Conservation (phyloP, 169 alveolate species). For the Babesia sp. region DNA sequence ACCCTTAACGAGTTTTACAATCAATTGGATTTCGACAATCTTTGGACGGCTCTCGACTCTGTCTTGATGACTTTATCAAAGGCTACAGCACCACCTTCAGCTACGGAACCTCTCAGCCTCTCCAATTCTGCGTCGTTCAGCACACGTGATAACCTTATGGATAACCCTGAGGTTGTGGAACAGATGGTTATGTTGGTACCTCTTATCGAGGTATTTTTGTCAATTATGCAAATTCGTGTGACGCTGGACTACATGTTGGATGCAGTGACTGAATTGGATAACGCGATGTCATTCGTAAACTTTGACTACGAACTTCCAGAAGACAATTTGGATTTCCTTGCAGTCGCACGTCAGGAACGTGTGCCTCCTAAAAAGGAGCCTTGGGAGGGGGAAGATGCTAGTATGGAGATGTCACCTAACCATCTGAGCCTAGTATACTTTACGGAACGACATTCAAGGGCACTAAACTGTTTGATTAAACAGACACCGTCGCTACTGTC, state of each 20-base stretch:
- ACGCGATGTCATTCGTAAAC: slow-evolving; percentile 37
- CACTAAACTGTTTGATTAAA: slow-evolving; percentile 76
- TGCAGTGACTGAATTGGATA: slow-evolving; percentile 30
- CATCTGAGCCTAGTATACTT: slow-evolving; percentile 68
- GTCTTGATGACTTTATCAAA: slow-evolving; percentile 9
- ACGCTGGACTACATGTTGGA: slow-evolving; percentile 43
- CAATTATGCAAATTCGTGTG: slow-evolving; percentile 33
- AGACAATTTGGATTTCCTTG: slow-evolving; percentile 17
- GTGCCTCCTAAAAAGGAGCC: slow-evolving; percentile 14
- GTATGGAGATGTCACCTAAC: slow-evolving; percentile 45
- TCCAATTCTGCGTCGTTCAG: not conserved
- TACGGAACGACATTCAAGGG: slow-evolving; percentile 69
- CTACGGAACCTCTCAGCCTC: not conserved
- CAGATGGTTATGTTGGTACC: slow-evolving; percentile 37
- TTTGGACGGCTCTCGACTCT: slow-evolving; percentile 43
- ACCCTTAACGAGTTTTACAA: slow-evolving; percentile 34
- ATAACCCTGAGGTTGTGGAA: slow-evolving; percentile 22
- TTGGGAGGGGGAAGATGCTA: slow-evolving; percentile 35
- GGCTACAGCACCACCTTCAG: not conserved
- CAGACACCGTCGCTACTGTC: slow-evolving; percentile 82
- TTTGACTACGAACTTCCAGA: slow-evolving; percentile 39
- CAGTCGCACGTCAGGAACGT: slow-evolving; percentile 10
- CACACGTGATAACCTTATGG: slow-evolving; percentile 2
- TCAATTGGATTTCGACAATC: slow-evolving; percentile 23
- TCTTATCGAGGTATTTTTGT: slow-evolving; percentile 47